Percentiles rank a stretch among this genome's conserved stretches.
These are phyloP conservation scores for Penicillium carneum DNA, from an alignment of 2,329 filamentous ascomycete species.

Conservation along the genomic window DNA sequence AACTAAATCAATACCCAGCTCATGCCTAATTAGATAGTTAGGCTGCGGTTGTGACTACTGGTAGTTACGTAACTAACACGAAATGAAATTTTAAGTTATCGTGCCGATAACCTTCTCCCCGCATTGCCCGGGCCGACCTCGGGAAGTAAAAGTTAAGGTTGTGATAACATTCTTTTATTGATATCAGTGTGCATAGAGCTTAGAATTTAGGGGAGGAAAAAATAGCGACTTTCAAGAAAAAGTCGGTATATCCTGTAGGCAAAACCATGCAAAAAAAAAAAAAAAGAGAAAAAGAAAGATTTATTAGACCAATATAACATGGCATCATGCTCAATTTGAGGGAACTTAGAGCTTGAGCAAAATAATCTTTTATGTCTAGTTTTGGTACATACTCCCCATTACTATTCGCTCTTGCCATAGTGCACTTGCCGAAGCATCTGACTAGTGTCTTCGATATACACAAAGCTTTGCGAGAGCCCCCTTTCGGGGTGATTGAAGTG, in stretches of 20 bases:
- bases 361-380: neutral
- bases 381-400: neutral
- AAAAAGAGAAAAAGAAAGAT: neutral
- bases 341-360: neutral
- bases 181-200: neutral
- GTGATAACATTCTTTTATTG: neutral
- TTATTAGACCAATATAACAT: neutral
- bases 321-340: neutral
- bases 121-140: neutral
- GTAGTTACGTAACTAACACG: neutral
- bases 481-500: slow-evolving; percentile 41
- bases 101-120: neutral
- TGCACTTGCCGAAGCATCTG: slow-evolving; percentile 22
- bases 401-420: neutral
- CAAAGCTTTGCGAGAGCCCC: slow-evolving; percentile 37
- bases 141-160: neutral
- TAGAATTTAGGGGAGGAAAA: neutral
- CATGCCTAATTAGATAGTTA: no score
- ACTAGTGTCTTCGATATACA: slow-evolving; percentile 40
- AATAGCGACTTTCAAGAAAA: neutral
- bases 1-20: no score
- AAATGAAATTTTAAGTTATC: neutral
- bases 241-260: neutral
- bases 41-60: neutral
- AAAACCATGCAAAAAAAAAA: no score